phyloP scores from a whole-genome alignment of 2,329 filamentous ascomycete species.

The Fusarium illudens region DNA sequence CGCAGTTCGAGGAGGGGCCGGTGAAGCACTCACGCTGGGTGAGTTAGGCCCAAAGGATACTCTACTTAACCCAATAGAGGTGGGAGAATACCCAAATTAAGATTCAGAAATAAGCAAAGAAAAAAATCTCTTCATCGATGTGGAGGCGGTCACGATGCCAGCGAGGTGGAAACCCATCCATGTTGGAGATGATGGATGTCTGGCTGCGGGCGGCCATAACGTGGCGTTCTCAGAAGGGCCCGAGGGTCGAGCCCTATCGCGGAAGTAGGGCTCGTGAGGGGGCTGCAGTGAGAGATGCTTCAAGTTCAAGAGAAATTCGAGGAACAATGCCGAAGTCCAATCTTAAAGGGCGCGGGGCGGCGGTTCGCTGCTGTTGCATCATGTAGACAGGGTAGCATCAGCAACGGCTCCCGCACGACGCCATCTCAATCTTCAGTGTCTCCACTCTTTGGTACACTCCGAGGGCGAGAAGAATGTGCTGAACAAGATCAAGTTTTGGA shows the following conservation, averaged over 20 bases:
- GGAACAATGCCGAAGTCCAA: constrained; percentile 20
- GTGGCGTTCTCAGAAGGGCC: constrained; percentile 39
- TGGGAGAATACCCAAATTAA: constrained; percentile 17
- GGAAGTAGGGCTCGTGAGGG: constrained; percentile 19
- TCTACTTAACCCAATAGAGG: constrained; percentile 12
- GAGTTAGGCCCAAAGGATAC: constrained; percentile 22
- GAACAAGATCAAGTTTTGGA: constrained; percentile 1
- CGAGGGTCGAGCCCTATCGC: constrained; percentile 30
- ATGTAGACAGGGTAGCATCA: constrained; percentile 25
- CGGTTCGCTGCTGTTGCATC: constrained; percentile 29
- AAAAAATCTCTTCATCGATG: constrained; percentile 38
- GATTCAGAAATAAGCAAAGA: constrained; percentile 22
- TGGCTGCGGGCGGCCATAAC: constrained; percentile 35
- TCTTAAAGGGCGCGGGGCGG: constrained; percentile 23
- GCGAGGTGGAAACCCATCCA: constrained; percentile 39
- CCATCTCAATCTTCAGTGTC: constrained; percentile 23
- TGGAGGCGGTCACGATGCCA: constrained; percentile 42
- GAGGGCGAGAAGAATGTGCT: background rate
- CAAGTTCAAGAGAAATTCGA: constrained; percentile 11
- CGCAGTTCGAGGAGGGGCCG: constrained; percentile 16
- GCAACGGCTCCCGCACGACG: constrained; percentile 32
- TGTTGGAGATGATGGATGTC: constrained; percentile 21
- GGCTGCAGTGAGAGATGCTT: constrained; percentile 17
- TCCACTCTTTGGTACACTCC: constrained; percentile 8
- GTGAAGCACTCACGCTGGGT: constrained; percentile 22